phyloP scores from a whole-genome alignment of 208 protist genomes.

The Leishmania mexicana region DNA sequence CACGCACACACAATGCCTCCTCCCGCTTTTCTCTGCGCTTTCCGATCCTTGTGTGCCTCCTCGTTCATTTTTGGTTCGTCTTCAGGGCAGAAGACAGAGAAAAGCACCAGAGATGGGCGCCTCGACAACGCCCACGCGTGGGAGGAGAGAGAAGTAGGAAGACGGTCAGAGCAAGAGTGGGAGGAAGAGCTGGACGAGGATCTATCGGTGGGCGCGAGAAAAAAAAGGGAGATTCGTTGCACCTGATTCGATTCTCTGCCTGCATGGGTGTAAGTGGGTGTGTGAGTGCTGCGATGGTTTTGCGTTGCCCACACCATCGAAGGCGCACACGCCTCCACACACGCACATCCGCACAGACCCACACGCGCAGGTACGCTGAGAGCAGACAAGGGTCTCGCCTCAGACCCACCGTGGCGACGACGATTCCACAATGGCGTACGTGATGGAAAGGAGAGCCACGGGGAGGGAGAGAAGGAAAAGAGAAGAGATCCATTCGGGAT shows the following conservation, averaged over 20 bases:
- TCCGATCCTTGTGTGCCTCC: neutral
- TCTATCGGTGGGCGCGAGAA: neutral
- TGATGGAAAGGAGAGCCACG: neutral
- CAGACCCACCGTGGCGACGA: neutral
- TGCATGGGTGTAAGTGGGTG: neutral
- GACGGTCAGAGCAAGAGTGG: neutral
- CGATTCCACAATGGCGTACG: neutral
- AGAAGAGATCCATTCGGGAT: neutral
- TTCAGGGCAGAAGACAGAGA: neutral
- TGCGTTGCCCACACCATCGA: neutral
- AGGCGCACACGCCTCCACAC: neutral
- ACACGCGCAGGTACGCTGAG: neutral
- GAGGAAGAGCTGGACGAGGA: neutral
- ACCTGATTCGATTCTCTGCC: neutral
- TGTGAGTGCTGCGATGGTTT: neutral
- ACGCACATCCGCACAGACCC: neutral
- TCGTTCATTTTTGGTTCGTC: neutral
- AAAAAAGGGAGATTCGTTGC: neutral
- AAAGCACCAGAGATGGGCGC: neutral
- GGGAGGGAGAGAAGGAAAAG: neutral
- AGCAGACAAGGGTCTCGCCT: neutral
- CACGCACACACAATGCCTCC: neutral
- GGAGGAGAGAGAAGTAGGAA: neutral
- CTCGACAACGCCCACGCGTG: neutral
- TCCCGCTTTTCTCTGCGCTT: neutral